Conservation (phyloP, 2,329 filamentous ascomycete species). For the Knufia fluminis region DNA sequence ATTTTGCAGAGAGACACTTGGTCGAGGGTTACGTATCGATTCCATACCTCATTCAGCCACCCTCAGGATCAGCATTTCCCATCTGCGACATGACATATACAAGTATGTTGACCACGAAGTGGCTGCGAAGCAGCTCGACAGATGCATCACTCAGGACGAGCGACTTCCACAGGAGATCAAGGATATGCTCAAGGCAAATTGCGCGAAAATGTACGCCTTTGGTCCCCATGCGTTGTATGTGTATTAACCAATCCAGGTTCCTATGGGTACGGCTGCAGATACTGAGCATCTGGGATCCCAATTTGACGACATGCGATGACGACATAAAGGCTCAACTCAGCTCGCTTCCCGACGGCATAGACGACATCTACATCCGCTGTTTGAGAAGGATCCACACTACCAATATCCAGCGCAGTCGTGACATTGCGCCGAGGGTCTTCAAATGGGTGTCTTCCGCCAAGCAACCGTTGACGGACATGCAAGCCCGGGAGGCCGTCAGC, state of each 20-base stretch:
- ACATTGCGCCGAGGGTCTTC: conserved; percentile 1
- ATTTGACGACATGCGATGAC: not conserved
- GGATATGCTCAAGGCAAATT: no score
- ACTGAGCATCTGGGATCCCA: not conserved
- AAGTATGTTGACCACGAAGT: no score
- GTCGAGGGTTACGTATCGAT: no score
- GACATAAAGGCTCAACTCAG: not conserved
- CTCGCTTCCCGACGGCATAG: not conserved
- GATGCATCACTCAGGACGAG: no score
- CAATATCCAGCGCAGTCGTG: not conserved
- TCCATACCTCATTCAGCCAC: no score
- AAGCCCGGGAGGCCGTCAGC: not conserved
- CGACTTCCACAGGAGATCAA: no score
- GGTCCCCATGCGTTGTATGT: no score
- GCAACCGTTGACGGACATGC: not conserved
- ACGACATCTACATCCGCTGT: conserved; percentile 2
- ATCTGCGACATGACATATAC: no score
- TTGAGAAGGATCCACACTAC: not conserved
- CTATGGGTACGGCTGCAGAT: not conserved
- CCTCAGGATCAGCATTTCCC: no score
- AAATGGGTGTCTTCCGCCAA: conserved; percentile 1
- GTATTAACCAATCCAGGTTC: not conserved
- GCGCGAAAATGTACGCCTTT: no score
- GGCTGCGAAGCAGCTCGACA: no score
- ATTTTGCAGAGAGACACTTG: no score